Evolutionary conservation across 2,329 filamentous ascomycete genomes (phyloP), one percentile per base, ranked within the genome.

Genomic region (Claviceps maximensis): DNA sequence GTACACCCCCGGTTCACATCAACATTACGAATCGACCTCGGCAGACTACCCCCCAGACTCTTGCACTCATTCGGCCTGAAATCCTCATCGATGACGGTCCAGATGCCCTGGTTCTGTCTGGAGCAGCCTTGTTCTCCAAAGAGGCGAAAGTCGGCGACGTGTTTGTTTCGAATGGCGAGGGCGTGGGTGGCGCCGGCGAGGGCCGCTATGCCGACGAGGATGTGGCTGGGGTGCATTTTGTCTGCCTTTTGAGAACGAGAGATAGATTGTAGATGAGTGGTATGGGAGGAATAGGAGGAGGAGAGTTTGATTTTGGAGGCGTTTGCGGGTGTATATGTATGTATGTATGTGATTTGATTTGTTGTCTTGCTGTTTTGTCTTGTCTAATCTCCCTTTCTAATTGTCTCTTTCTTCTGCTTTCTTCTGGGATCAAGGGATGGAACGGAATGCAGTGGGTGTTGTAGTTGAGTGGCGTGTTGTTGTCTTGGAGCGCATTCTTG

Each of bases 91-190:
- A 61, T 59, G 38, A 63, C 56, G 12, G 61, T 63, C 59, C 59
- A 63, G 29, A 63, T 50, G 25, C 61, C 61, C 19, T 58, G 27
- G 51, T 63, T 62, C 25, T 53, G 25, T 1, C 47, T n/a, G 19
- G 21, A 52, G 55, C 61, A 63, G 42, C 53, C 58, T 12, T 50
- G 38, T 1, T 46, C 56, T 15, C 58, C 54, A 31, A 53, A 63
- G 38, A 61, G 45, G 17, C 61, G 61, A 46, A 63, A 62, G 47
- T 63, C 58, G 42, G 55, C 56, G n/a, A 63, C 57, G 45, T 63
- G 57, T n/a, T 55, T 55, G 49, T 58, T 58, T 33, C 59, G 54
- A 9, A 56, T 44, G 52, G 58, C 45, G 44, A 56, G 49, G 12
- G 58, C 56, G 40, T 48, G 51, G 50, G 55, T 44, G 40, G 53